phyloP scores from a whole-genome alignment of 2,329 filamentous ascomycete genomes.

The Botrytis fabae region DNA sequence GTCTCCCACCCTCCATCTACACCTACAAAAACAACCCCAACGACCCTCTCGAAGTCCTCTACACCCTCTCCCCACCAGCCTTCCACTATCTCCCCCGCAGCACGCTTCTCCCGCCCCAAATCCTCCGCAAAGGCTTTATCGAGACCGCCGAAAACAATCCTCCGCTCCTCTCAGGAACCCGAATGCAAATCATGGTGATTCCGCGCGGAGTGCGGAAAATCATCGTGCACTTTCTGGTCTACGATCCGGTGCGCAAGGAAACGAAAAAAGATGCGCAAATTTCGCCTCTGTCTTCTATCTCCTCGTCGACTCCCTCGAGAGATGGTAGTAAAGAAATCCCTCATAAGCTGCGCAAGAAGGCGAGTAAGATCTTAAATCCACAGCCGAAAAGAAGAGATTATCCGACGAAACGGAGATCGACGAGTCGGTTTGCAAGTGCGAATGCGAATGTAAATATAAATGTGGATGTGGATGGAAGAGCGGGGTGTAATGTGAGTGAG shows the following conservation, averaged over 20 bases:
- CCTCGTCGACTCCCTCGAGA: background rate
- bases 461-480: background rate
- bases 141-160: conserved; percentile 25
- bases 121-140: conserved; percentile 4
- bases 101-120: conserved; percentile 17
- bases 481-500: background rate
- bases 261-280: background rate
- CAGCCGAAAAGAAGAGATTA: background rate
- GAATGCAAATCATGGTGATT: conserved; percentile 28
- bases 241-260: background rate
- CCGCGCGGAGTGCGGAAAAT: conserved; percentile 24
- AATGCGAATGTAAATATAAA: background rate
- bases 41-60: conserved; percentile 28
- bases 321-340: background rate
- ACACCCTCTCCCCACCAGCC: conserved; percentile 25
- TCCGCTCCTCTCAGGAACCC: conserved; percentile 28
- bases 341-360: background rate
- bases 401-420: background rate
- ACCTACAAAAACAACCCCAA: background rate
- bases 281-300: background rate
- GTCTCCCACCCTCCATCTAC: background rate
- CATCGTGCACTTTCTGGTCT: conserved; percentile 21
- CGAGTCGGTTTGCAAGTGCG: background rate
- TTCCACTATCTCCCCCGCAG: conserved; percentile 26
- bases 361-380: background rate